These are phyloP conservation scores for Cladosporium sp. DNA, from an alignment of 2,329 filamentous ascomycete species.

Conservation along the genomic window DNA sequence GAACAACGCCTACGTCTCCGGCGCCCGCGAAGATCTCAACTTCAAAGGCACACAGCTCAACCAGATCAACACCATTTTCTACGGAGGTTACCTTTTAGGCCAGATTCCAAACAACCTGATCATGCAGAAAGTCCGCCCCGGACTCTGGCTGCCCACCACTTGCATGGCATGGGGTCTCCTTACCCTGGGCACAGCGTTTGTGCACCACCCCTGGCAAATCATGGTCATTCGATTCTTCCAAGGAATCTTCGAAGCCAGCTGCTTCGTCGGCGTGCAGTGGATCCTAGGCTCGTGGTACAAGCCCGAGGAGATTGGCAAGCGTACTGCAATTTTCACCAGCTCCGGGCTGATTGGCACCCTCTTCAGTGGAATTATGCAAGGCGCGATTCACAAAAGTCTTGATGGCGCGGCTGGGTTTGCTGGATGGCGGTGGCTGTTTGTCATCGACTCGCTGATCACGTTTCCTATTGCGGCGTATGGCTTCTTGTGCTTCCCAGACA, in stretches of 20 bases:
- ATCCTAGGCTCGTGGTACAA: conserved; percentile 33
- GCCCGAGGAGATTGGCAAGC: conserved; percentile 26
- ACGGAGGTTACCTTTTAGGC: conserved; percentile 49
- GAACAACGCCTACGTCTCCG: conserved; percentile 58
- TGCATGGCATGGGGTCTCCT: conserved; percentile 64
- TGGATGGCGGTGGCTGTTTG: conserved; percentile 54
- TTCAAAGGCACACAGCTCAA: conserved; percentile 56
- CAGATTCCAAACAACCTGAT: conserved; percentile 65
- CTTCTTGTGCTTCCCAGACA: conserved; percentile 57
- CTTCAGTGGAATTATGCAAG: conserved; percentile 23
- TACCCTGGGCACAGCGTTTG: conserved; percentile 56
- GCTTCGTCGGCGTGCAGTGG: conserved; percentile 34
- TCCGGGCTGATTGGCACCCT: conserved; percentile 10
- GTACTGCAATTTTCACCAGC: conserved; percentile 21
- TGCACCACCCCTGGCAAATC: conserved; percentile 55
- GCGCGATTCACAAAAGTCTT: conserved; percentile 37
- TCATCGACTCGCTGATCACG: conserved; percentile 59
- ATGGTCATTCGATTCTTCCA: conserved; percentile 61
- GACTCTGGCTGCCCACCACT: conserved; percentile 51
- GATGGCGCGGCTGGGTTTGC: conserved; percentile 42
- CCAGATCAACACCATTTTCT: conserved; percentile 38
- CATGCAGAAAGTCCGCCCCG: conserved; percentile 63
- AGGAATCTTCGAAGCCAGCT: conserved; percentile 34
- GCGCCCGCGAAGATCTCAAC: conserved; percentile 55
- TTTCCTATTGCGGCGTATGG: conserved; percentile 54